Evolutionary conservation across 2,329 filamentous ascomycete species (phyloP).

Genomic region (Fusarium sp.): DNA sequence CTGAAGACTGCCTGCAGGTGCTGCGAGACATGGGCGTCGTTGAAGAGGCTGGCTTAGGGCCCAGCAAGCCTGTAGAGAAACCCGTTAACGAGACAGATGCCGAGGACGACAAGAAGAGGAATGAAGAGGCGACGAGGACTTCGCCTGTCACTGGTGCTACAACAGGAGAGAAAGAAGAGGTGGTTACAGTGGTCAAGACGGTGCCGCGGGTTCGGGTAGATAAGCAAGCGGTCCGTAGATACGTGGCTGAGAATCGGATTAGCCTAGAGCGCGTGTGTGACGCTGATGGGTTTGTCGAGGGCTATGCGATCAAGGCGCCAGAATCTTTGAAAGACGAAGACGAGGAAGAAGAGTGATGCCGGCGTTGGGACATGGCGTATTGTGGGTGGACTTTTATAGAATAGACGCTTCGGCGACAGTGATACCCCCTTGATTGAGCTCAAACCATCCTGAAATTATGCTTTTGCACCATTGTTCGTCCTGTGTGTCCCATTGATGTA

Average conservation of each 20-base stretch:
- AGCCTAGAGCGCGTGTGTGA: slow-evolving; percentile 75
- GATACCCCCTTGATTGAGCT: slow-evolving; percentile 39
- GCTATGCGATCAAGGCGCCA: slow-evolving; percentile 65
- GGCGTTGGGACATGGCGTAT: slow-evolving; percentile 3
- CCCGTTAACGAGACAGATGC: slow-evolving; percentile 20
- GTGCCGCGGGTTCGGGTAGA: slow-evolving; percentile 63
- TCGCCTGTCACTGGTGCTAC: slow-evolving; percentile 10
- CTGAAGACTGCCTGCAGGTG: slow-evolving; percentile 83
- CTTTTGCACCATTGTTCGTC: neutral
- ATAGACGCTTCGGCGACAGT: slow-evolving; percentile 37
- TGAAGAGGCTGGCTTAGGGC: slow-evolving; percentile 64
- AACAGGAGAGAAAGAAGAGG: slow-evolving; percentile 43
- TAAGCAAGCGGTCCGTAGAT: slow-evolving; percentile 69
- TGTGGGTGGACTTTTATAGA: slow-evolving; percentile 13
- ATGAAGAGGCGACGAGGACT: slow-evolving; percentile 28
- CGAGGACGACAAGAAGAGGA: slow-evolving; percentile 40
- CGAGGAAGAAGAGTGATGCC: slow-evolving; percentile 36
- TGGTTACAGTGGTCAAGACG: slow-evolving; percentile 45
- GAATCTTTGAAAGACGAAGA: slow-evolving; percentile 51
- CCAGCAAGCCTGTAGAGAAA: slow-evolving; percentile 50
- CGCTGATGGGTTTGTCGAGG: slow-evolving; percentile 77
- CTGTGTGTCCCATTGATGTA: neutral
- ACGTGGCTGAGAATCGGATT: slow-evolving; percentile 72
- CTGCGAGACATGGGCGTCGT: slow-evolving; percentile 83
- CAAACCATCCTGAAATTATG: slow-evolving; percentile 2